Base-by-base conservation (phyloP, 768 basidiomycete species). In the Rhizopogon roseolus region DNA sequence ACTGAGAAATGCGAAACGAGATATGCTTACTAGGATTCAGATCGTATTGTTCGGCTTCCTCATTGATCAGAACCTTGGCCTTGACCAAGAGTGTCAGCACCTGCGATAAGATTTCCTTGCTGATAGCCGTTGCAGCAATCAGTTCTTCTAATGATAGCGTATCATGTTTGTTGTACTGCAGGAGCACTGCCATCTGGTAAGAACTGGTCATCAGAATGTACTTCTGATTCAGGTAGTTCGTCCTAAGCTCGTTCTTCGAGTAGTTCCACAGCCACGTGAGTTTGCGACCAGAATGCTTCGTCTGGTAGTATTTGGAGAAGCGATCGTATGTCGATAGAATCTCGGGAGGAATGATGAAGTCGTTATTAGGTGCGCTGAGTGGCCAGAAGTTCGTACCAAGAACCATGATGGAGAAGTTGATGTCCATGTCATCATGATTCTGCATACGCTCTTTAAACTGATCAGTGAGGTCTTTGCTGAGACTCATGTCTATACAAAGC, bases 251-350 rank as follows among this genome's bases (percentile, higher is more conserved):
- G 73, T 94, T 95, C 76, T 95, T 96, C 54, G 87, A 93, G 68
- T 94, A 92, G 64, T 97, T 96, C 96, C 96, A 99, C 9, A 98
- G 74, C 96, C 96, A 99, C 1, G 91, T 94, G 42, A 99, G 80
- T 66, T 96, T 96, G 57, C 95, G 87, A 14, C 94, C 95, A 4
- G 87, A 90, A 69, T 96, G 93, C 70, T 95, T 93, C 66, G 84
- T 85, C 65, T 91, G 89, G 69, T 98, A 98, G 76, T 93, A 98
- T 56, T 85, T 84, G 58, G 85, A 82, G 78, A 98, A 99, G 41
- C 92, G 84, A 54, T 95, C 89, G 66, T 94, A 93, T 7, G 88
- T 92, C 19, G 88, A 81, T 17, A 85, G 74, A 55, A 98, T 86
- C 68, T 98, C 94, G 4, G 81, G 71, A 0, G 97, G 97, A 52